Conservation (phyloP, 2,329 filamentous ascomycete species). For the Tolypocladium album region DNA sequence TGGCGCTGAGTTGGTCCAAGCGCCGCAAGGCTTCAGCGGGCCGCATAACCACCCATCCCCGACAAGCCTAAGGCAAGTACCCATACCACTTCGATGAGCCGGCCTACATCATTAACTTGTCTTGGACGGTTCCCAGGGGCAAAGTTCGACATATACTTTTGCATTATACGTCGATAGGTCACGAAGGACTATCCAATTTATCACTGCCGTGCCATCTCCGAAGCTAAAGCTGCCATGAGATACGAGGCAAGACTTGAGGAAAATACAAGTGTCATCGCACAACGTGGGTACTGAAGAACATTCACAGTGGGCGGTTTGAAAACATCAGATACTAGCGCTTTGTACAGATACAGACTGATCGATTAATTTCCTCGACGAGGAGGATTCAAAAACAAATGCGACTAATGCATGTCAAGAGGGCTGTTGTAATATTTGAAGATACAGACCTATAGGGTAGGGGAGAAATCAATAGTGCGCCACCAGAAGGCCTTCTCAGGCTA, state of each 20-base stretch:
- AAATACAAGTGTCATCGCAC: neutral
- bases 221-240: neutral
- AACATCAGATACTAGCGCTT: neutral
- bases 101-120: neutral
- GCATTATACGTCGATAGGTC: neutral
- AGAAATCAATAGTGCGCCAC: neutral
- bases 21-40: slow-evolving; percentile 17
- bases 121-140: neutral
- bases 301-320: neutral
- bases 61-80: neutral
- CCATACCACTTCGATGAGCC: neutral
- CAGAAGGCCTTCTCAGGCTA: neutral
- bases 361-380: too few species aligned
- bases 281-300: neutral
- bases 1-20: slow-evolving; percentile 11
- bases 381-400: neutral
- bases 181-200: neutral
- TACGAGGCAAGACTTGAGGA: neutral
- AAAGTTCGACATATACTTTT: neutral
- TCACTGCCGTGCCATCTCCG: neutral
- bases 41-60: slow-evolving; percentile 9
- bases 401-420: too few species aligned
- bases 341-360: neutral
- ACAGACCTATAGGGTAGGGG: neutral
- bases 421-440: neutral